Conservation (phyloP, 2,329 filamentous ascomycete genomes). For the Arthrobotrys conoides region DNA sequence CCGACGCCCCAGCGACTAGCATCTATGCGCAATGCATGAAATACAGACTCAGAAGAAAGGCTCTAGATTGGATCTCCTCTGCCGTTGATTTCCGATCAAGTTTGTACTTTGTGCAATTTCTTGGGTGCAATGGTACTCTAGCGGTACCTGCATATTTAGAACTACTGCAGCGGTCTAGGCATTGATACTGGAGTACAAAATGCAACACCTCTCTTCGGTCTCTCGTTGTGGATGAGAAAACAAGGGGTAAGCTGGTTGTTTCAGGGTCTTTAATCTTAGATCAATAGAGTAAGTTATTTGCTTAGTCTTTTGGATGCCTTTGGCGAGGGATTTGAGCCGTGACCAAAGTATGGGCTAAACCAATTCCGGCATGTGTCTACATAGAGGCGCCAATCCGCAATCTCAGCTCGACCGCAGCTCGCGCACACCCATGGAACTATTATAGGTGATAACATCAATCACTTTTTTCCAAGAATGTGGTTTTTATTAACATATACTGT, state of each 20-base stretch:
- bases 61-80: neutral
- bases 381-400: neutral
- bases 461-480: neutral
- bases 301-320: neutral
- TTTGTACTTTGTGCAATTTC: neutral
- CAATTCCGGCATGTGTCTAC: constrained; percentile 10
- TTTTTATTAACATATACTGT: neutral
- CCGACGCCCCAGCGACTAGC: constrained; percentile 30
- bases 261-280: neutral
- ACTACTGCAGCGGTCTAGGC: neutral
- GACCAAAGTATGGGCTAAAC: neutral
- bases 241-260: neutral
- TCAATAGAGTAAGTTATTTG: neutral
- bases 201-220: constrained; percentile 18
- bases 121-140: neutral
- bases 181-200: constrained; percentile 15
- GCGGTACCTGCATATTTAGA: constrained; percentile 45
- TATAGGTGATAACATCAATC: neutral
- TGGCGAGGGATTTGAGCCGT: neutral
- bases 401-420: neutral
- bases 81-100: neutral
- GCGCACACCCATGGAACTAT: neutral
- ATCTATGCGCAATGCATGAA: constrained; percentile 28
- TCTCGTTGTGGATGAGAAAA: neutral
- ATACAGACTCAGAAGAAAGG: neutral